Evolutionary conservation across 2,329 filamentous ascomycete species (phyloP), one percentile per base, ranked within the genome.

Genomic region (Sclerotiophoma versabilis): DNA sequence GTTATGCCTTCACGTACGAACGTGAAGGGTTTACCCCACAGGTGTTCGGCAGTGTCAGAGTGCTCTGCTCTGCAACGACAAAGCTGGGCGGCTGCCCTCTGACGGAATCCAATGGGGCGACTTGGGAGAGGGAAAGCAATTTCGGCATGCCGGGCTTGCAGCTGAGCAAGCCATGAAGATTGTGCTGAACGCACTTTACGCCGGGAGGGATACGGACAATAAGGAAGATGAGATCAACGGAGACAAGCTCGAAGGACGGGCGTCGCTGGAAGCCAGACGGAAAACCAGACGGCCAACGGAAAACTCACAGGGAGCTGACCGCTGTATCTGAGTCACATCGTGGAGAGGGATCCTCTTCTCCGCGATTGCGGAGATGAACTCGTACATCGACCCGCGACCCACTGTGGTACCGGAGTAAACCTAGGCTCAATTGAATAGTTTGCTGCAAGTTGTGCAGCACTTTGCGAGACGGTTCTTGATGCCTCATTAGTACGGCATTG

Each of bases 11-110:
- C 46, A 69, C 64, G 2, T 71, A 68, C 41, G 63, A 58, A 15
- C 62, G 69, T 3, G 69, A 71, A 55, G 69, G 68, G 1, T 70
- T 68, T 38, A 70, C 71, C 22, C 70, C 70, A 15, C 70, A 72
- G 33, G 71, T 72, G 69, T 72, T 69, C 47, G 68, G 70, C 4
- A 72, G 66, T 17, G 66, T 74, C 14, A 61, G 66, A 39, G 58
- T 65, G 8, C 54, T 72, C 4, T 72, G 66, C 46, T 62, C 68
- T 3, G 58, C 64, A 4, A 70, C 66, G 6, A 69, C 58, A 11
- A 53, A 66, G 20, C 49, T 74, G 23, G 62, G 71, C 34, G 65
- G 66, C 27, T 73, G 72, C 36, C 63, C 66, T 5, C 37, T 14
- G 49, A 53, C 11, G 67, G 67, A 15, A 49, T 71, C 12, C 54